Percentiles rank a stretch among this genome's conserved stretches.
Evolutionary conservation across 192 early-diverging fungal species (phyloP).

Genomic region (Podila clonocystis): DNA sequence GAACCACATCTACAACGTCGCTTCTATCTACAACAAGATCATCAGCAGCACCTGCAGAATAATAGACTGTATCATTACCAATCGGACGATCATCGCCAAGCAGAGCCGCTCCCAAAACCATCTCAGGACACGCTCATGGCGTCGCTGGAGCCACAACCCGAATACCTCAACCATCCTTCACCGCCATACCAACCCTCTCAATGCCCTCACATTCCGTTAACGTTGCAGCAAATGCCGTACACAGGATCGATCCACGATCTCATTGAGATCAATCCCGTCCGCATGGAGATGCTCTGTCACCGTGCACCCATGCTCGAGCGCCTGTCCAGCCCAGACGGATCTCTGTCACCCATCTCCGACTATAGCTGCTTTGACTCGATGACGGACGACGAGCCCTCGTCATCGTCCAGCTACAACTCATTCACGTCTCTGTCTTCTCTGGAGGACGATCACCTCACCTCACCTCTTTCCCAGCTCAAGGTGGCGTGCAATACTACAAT

Average conservation of each 20-base stretch:
- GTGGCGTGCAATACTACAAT: background rate
- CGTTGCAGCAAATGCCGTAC: too few species aligned
- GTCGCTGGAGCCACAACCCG: too few species aligned
- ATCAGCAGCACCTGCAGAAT: background rate
- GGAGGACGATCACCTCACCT: background rate
- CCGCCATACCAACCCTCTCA: too few species aligned
- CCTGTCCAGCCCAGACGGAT: constrained; percentile 2
- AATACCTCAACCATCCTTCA: too few species aligned
- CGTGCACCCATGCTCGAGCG: background rate
- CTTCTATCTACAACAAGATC: background rate
- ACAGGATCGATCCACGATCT: too few species aligned
- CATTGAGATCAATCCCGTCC: too few species aligned
- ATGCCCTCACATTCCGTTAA: too few species aligned
- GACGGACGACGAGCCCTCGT: background rate
- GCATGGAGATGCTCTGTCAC: too few species aligned
- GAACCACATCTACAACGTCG: background rate
- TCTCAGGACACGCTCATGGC: too few species aligned
- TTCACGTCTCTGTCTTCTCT: background rate
- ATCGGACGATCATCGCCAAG: too few species aligned
- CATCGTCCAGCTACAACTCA: background rate
- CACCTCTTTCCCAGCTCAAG: background rate
- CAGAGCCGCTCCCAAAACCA: too few species aligned
- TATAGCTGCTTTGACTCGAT: background rate
- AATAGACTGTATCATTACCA: too few species aligned
- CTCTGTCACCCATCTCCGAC: background rate